Conservation (phyloP, 75 land plant species). For the Selaginella moellendorffii region DNA sequence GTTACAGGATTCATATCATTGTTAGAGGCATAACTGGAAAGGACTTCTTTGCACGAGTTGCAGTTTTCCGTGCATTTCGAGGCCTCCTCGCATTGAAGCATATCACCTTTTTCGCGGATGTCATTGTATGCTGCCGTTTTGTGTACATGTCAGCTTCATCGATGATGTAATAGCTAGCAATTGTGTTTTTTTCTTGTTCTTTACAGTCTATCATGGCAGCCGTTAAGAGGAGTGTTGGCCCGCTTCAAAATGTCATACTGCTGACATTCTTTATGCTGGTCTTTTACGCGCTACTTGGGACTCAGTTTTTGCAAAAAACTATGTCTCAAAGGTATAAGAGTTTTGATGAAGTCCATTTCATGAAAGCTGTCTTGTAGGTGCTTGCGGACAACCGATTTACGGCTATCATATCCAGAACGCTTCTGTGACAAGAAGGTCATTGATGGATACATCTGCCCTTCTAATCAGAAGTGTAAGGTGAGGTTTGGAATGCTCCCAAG, state of each 20-base stretch:
- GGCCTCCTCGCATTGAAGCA: constrained; percentile 16
- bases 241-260: constrained; percentile 18
- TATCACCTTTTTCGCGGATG: constrained; percentile 17
- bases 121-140: constrained; percentile 11
- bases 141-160: background rate
- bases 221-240: constrained; percentile 14
- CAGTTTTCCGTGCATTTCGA: constrained; percentile 20
- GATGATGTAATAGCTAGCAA: background rate
- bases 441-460: background rate
- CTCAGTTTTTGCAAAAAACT: constrained; percentile 19
- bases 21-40: constrained; percentile 2
- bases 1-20: constrained; percentile 17
- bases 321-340: constrained; percentile 9
- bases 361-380: background rate
- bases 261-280: constrained; percentile 15
- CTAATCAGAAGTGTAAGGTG: background rate
- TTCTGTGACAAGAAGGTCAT: background rate
- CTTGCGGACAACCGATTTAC: background rate
- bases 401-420: background rate
- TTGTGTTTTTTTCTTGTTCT: background rate
- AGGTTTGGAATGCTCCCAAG: too few relatives aligned
- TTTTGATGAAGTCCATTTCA: background rate
- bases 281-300: constrained; percentile 20
- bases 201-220: constrained; percentile 27
- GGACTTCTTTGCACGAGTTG: constrained; percentile 15